Conservation (phyloP, 441 rosid species). For the Adansonia rubrostipa region DNA sequence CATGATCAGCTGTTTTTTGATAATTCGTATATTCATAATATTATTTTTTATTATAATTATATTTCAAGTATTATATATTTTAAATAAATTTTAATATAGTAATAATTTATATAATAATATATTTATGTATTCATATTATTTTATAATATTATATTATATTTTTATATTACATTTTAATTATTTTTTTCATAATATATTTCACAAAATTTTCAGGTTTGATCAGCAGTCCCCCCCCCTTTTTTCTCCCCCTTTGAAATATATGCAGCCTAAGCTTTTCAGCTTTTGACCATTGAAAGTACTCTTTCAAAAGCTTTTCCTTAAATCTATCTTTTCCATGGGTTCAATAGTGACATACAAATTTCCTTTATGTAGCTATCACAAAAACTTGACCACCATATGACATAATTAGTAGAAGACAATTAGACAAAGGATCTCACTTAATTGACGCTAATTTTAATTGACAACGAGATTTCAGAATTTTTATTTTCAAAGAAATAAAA, state of each 20-base stretch:
- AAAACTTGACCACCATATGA: conserved; percentile 5
- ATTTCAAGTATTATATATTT: too few species aligned
- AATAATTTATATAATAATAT: too few species aligned
- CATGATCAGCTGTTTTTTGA: too few species aligned
- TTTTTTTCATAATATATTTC: too few species aligned
- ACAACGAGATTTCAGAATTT: conserved; percentile 12
- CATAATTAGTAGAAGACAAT: background rate
- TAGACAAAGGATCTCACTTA: conserved; percentile 20
- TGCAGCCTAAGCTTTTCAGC: background rate
- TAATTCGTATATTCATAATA: too few species aligned
- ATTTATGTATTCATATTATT: too few species aligned
- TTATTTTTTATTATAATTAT: too few species aligned
- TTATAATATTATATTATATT: too few species aligned
- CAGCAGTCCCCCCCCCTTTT: background rate
- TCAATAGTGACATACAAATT: background rate
- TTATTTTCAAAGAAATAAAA: background rate
- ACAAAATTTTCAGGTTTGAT: background rate
- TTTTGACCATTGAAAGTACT: conserved; percentile 6
- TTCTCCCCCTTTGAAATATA: background rate
- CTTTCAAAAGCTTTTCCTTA: background rate
- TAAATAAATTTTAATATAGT: too few species aligned
- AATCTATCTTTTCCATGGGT: background rate
- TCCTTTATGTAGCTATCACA: conserved; percentile 9
- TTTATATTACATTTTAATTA: too few species aligned
- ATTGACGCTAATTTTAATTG: conserved; percentile 21